Evolutionary conservation across 192 early-diverging fungal genomes (phyloP).

Genomic region (Linnemannia hyalina): DNA sequence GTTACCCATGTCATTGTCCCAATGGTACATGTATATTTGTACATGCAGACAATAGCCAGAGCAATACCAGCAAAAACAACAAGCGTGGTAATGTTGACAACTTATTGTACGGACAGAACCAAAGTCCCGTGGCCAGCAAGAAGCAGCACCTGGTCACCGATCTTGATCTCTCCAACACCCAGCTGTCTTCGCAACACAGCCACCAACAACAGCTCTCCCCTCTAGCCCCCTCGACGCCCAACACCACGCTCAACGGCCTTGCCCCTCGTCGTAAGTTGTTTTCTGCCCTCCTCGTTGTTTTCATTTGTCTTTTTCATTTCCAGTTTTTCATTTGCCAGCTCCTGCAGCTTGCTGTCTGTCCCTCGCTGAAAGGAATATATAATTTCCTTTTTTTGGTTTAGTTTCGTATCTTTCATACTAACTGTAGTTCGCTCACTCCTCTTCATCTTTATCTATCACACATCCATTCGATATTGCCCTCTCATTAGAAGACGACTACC

Average conservation of each 20-base stretch:
- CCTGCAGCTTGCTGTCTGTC: background rate
- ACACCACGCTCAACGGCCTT: conserved; percentile 22
- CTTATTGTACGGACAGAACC: conserved; percentile 15
- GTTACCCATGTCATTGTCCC: background rate
- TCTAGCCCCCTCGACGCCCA: conserved; percentile 25
- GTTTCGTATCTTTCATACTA: background rate
- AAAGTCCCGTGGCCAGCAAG: conserved; percentile 27
- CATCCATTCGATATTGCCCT: background rate
- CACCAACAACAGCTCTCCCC: conserved; percentile 21
- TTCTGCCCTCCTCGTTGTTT: background rate
- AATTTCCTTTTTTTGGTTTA: conserved; percentile 30
- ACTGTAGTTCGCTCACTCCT: background rate
- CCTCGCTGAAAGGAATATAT: conserved; percentile 46
- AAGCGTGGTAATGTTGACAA: conserved; percentile 36
- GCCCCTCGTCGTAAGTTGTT: conserved; percentile 37
- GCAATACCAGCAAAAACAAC: conserved; percentile 16
- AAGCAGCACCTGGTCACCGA: conserved; percentile 32
- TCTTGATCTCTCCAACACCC: conserved; percentile 32
- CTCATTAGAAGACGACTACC: conserved; percentile 30
- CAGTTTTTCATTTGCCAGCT: background rate
- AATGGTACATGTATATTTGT: background rate
- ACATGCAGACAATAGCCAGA: conserved; percentile 19
- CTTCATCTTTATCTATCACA: background rate
- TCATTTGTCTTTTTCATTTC: background rate
- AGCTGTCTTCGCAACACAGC: conserved; percentile 17